Base-by-base conservation (phyloP, 345 rosid species). In the Rhodamnia rubescens region DNA sequence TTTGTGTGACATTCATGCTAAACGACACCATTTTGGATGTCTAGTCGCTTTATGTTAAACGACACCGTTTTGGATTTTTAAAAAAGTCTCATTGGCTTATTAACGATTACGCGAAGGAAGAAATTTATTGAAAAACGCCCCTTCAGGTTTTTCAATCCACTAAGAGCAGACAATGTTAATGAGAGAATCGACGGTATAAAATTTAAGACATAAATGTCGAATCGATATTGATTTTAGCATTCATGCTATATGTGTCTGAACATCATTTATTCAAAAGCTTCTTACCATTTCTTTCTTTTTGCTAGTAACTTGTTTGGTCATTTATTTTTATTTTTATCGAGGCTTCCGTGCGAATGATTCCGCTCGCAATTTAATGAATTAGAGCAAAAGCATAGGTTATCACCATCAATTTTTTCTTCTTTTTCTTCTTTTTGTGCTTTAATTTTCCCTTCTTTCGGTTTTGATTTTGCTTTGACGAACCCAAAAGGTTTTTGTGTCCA, bases 191-290 rank as follows among this genome's bases (percentile, higher is more conserved):
- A 58, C 13, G 9, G 40, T 36, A 36, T 3, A 36, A 36, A 36
- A 3, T 36, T 36, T 36, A 36, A 36, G 40, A 36, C 40, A 3
- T 36, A 36, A 36, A 36, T 36, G 0, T 29, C 3, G 8, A 29
- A 29, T 61, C 0, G 3, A 29, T 61, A 0, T 0, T 14, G 18
- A 2, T 15, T 29, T 61, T 18, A 53, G 4, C 9, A 6, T 53
- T 4, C 42, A 6, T 0, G 21, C 3, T 0, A 6, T 61, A 15
- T 7, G 6, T 1, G 0, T 15, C 75, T 0, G 5, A 4, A 2
- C 4, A 3, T 61, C 16, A 61, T 29, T 29, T 36, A 36, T 36
- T 36, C 40, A 3, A 36, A 36, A 36, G 40, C 40, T 36, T 36
- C 40, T 36, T 36, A 36, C 40, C 40, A 36, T 36, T 36, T 36